Base-by-base conservation (phyloP, 1,139 yeast species). In the Blastobotrys aristatus region DNA sequence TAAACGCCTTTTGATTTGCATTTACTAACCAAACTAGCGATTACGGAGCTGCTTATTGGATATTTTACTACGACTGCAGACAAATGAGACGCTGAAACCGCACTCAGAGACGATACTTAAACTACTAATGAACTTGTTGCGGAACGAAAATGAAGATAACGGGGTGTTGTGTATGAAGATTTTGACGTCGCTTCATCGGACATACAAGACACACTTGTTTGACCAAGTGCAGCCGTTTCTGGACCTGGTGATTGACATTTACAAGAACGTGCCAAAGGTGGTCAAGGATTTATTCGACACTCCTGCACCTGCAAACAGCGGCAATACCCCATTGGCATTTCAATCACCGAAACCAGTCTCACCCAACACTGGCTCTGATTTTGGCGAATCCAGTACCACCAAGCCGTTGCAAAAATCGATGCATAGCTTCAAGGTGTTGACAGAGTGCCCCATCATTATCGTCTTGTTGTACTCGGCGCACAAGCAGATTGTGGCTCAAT, bases 381-480 rank as follows among this genome's bases (percentile, higher is more conserved):
- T 61, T 16, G 59, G 54, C 18, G 60, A 60, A 14, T 69, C 68
- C 40, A 70, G 73, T 26, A 65, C 70, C 57, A 67, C 76, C 7
- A 70, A 57, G 44, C 62, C 63, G 7, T 60, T 71, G 49, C 72
- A 72, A 47, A 76, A 75, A 54, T 83, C 94, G 11, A 77, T 86
- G 76, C 73, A 66, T 59, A 89, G 97, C 1, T 92, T 92, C 72
- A 90, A 89, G 62, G 88, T 94, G 10, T 75, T 92, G 50, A 89
- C 97, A 0, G 99, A 94, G 65, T 90, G 97, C 63, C 99, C 99
- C 5, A 90, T 94, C 36, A 90, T 96, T 8, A 86, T 94, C 80
- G 98, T 94, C 1, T 80, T 96, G 6, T 73, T 94, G 47, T 88
- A 87, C 59, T 85, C 96, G 1, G 82, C 96, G 0, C 90, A 90